These are phyloP conservation scores for Neurospora sp. DNA, from an alignment of 495 filamentous ascomycete species.

Conservation along the genomic window DNA sequence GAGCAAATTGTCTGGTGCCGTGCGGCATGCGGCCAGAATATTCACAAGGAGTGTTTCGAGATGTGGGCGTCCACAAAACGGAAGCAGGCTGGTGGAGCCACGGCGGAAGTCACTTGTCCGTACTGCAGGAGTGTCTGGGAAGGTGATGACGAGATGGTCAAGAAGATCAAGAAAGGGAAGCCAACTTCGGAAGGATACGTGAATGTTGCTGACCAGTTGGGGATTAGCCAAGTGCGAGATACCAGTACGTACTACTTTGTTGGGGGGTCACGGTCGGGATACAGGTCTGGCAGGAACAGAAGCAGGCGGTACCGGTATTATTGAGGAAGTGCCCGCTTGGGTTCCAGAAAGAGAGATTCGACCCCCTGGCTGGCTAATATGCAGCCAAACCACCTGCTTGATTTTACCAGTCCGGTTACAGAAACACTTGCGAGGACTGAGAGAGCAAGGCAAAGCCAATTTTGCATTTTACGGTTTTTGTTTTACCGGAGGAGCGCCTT, in stretches of 20 bases:
- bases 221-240: slow-evolving; percentile 34
- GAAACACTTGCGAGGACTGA: neutral
- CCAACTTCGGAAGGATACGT: slow-evolving; percentile 50
- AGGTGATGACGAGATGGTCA: slow-evolving; percentile 36
- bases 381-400: neutral
- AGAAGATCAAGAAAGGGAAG: slow-evolving; percentile 34
- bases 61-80: slow-evolving; percentile 54
- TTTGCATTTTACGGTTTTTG: neutral
- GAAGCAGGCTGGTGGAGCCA: slow-evolving; percentile 8
- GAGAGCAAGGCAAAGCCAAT: neutral
- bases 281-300: neutral
- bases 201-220: slow-evolving; percentile 54
- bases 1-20: slow-evolving; percentile 62
- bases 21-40: slow-evolving; percentile 66
- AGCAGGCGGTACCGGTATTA: neutral
- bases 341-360: neutral
- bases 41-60: slow-evolving; percentile 63
- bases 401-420: neutral
- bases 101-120: slow-evolving; percentile 50
- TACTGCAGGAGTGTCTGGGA: slow-evolving; percentile 53
- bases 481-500: neutral
- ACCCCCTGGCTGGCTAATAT: neutral
- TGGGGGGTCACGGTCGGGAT: neutral
- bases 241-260: neutral
- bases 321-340: neutral